Base-by-base conservation (phyloP, 2,329 filamentous ascomycete genomes). In the Pseudogymnoascus sp. region DNA sequence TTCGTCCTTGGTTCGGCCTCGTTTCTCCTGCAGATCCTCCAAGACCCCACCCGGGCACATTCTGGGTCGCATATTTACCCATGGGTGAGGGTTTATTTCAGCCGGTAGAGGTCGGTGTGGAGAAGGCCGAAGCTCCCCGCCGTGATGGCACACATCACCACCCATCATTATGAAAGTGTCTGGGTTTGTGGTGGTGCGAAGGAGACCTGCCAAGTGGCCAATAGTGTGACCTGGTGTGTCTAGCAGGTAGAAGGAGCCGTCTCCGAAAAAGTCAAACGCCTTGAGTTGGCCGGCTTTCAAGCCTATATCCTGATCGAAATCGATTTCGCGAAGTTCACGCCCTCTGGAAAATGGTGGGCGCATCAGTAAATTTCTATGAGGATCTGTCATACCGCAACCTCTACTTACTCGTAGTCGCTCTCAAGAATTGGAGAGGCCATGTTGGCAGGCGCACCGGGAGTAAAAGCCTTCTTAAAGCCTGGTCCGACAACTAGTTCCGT, bases 401-500 rank as follows among this genome's bases (percentile, higher is more conserved):
- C n/a, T 38, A 38, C 37, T 38, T 9, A 43, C 22, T 72, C 67
- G 61, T 75, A 77, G 62, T 77, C 76, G 20, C 67, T 70, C 38
- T 79, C 74, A 18, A 70, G 63, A 16, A 79, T 70, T 0, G 70
- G 71, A 0, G 74, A 68, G 12, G 77, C 68, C 14, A 70, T 62
- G 20, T 75, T 74, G 7, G 68, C 66, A 2, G 79, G 79, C 62
- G 75, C 80, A 2, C 74, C 78, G 4, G 79, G 79, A 5, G 73
- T 62, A 59, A 77, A 73, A n/a, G n/a, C n/a, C 0, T 67, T 66
- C 3, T 70, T 63, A 41, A 74, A 77, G 0, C 77, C 77, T 7
- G 77, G 78, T 2, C 78, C 78, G 8, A 80, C 77, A 4, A 80
- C 72, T 6, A 80, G 65, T 2, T 73, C 71, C 1, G 77, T 78